Evolutionary conservation across 2,329 filamentous ascomycete genomes (phyloP), one percentile per base, ranked within the genome.

Genomic region (Didymella sp.): DNA sequence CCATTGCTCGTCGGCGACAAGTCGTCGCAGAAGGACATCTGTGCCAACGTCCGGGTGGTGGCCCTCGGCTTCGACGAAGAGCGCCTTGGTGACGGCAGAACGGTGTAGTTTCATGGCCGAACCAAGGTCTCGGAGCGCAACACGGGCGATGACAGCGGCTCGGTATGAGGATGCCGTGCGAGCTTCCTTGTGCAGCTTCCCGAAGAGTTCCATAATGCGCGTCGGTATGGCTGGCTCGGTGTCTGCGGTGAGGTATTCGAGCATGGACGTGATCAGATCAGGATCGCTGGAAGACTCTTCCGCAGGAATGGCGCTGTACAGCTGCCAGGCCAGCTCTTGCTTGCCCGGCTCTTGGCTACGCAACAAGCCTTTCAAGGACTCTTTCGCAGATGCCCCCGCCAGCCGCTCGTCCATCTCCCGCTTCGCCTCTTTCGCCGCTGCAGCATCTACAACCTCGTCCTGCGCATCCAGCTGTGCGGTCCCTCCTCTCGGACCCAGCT

Each of bases 201-300:
- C 67, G 63, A 85, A 85, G 8, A 85, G 58, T n/a, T 73, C 59
- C 45, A 79, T 73, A 17, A 76, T 73, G 43, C 80, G 78, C 54
- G 76, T 74, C 13, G 77, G 71, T 64, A 84, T 77, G 22, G 75
- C 45, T 2, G 67, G 43, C 11, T 61, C 49, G 12, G 58, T 56
- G 15, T 67, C 59, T 11, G 53, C 40, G 5, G 50, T 60, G 13
- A 77, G 60, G 46, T 73, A 75, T 13, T 71, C 63, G 8, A 78
- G 66, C 11, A 77, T 59, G 35, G 69, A 54, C 13, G 46, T 56
- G 11, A 54, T 59, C 35, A 73, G 25, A 1, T 41, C 30, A 5
- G 58, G 19, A 6, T 46, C 56, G 2, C 50, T 33, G 2, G 24
- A 30, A 8, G 59, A 25, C 4, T 25, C 43, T 2, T 33, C 24